phyloP scores from a whole-genome alignment of 2,329 filamentous ascomycete species.

The Aureobasidium sp. region DNA sequence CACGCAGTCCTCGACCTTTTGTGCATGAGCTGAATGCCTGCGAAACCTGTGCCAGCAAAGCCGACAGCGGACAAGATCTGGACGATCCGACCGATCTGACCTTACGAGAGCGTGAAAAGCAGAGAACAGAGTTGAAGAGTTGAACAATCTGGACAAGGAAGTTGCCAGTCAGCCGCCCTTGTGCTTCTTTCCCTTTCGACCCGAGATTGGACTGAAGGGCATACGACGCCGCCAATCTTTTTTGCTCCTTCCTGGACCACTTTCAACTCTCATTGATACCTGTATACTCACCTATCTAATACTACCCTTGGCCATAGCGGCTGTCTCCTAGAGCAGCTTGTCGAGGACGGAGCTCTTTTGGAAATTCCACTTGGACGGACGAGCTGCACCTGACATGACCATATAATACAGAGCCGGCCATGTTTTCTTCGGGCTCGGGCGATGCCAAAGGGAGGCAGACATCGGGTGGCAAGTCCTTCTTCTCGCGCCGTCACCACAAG shows the following conservation, averaged over 20 bases:
- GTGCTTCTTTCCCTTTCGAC: slow-evolving; percentile 15
- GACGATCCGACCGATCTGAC: neutral
- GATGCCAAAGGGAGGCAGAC: slow-evolving; percentile 77
- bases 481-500: slow-evolving; percentile 68
- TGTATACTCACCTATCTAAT: neutral
- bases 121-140: neutral
- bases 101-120: neutral
- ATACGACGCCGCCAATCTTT: slow-evolving; percentile 15
- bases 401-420: slow-evolving; percentile 19
- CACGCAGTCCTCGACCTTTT: slow-evolving; percentile 5
- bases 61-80: neutral
- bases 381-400: slow-evolving; percentile 9
- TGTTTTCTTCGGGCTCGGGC: slow-evolving; percentile 40
- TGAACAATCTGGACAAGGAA: neutral
- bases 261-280: slow-evolving; percentile 5
- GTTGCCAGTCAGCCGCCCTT: slow-evolving; percentile 10
- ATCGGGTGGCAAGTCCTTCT: slow-evolving; percentile 75
- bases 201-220: slow-evolving; percentile 8
- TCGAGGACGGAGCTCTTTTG: slow-evolving; percentile 7
- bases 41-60: neutral
- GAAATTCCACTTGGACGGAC: neutral
- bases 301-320: neutral
- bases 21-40: neutral
- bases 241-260: slow-evolving; percentile 2
- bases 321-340: neutral